phyloP scores from a whole-genome alignment of 2,329 filamentous ascomycete species.

The Myriosclerotinia scirpicola region DNA sequence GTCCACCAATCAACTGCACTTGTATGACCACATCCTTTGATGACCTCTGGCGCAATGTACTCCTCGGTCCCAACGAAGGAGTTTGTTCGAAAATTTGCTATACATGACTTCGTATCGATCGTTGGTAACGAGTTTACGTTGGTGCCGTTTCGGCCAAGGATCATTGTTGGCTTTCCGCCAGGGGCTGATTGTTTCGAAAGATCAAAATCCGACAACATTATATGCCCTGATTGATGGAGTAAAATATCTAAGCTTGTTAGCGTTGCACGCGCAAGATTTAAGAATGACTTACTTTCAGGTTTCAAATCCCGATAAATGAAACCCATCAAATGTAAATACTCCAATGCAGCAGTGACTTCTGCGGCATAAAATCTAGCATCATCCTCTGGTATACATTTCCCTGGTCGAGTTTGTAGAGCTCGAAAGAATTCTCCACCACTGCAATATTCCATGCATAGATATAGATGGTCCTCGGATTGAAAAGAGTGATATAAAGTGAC shows the following conservation, averaged over 20 bases:
- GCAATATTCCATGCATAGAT: conserved; percentile 99
- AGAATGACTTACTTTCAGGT: conserved; percentile 76
- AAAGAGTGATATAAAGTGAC: conserved; percentile 98
- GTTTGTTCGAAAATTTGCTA: conserved; percentile 96
- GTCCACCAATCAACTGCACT: conserved; percentile 99
- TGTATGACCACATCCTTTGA: conserved; percentile 97
- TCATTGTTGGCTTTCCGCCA: conserved; percentile 96
- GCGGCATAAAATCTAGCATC: conserved; percentile 96
- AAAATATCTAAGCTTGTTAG: conserved; percentile 73
- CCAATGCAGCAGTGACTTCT: conserved; percentile 92
- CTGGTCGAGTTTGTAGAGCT: conserved; percentile 90
- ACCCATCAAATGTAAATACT: conserved; percentile 97
- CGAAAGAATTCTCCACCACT: conserved; percentile 98
- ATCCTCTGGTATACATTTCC: conserved; percentile 96
- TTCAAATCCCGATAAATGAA: conserved; percentile 99
- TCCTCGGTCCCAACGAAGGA: conserved; percentile 98
- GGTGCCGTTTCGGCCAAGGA: conserved; percentile 79
- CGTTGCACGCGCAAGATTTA: conserved; percentile 28
- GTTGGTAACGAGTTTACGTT: conserved; percentile 85
- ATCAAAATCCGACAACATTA: conserved; percentile 99
- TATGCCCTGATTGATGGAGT: conserved; percentile 97
- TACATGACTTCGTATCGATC: conserved; percentile 98
- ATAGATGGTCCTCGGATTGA: conserved; percentile 97
- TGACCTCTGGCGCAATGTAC: conserved; percentile 98
- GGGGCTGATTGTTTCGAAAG: conserved; percentile 96